Evolutionary conservation across 2,329 filamentous ascomycete species (phyloP), one percentile per base, ranked within the genome.

Genomic region (Tolypocladium endophyticum): DNA sequence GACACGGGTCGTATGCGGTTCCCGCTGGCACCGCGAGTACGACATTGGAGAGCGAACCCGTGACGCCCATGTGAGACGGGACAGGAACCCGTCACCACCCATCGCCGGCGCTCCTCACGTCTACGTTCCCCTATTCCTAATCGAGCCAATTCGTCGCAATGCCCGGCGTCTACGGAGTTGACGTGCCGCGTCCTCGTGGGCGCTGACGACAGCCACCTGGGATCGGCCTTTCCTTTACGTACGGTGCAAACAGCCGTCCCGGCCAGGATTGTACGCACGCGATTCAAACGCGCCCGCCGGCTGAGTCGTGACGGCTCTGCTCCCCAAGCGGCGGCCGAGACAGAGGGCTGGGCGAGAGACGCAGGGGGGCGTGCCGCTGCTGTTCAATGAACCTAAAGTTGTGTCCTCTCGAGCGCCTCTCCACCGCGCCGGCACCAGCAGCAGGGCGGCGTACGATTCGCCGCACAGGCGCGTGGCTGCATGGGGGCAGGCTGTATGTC

Each of bases 391-490:
- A 8, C 16, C 16, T 41, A 20, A n/a, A n/a, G 3, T 20, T 47
- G 45, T 30, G 47, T n/a, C 47, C 25, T 50, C 47, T 8, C 47
- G 47, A 50, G 20, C 25, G 16, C 47, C 25, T 20, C 47, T 8
- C 50, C 36, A 25, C 47, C 25, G 55, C 55, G 8, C 8, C 20
- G 4, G 20, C 25, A 33, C 28, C 39, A 28, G 45, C 41, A 45
- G 41, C 43, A 11, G 28, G 56, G n/a, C 16, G 18, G 30, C 18
- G 18, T 43, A 25, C 57, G 14, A 62, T 63, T 63, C 62, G 62
- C 25, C 41, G 52, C 55, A 33, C 58, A 63, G 59, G 60, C 62
- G 62, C 62, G 60, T 63, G 60, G 62, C 60, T 63, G 60, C 60
- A 55, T 47, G 25, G 20, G 55, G n/a, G 20, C 6, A n/a, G 56